Percentiles rank a stretch among this genome's conserved stretches.
Conservation (phyloP, 805 yeast species). For the Sugiyamaella smithiae region DNA sequence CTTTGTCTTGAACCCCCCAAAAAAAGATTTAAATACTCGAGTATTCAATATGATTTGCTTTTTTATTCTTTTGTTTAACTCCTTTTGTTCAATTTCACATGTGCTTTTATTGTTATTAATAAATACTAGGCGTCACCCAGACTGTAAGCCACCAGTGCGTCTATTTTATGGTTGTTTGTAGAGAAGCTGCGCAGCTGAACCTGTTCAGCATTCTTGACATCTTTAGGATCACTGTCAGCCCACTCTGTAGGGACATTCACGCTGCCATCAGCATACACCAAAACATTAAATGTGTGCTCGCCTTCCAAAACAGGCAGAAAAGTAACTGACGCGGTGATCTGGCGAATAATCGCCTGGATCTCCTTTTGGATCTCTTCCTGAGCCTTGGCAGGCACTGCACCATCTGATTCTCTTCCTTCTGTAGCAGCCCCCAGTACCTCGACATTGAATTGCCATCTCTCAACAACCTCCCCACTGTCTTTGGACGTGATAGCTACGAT, state of each 20-base stretch:
- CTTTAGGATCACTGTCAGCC: conserved; percentile 71
- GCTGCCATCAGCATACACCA: conserved; percentile 68
- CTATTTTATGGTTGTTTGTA: conserved; percentile 67
- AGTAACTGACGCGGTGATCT: conserved; percentile 82
- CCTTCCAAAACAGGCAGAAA: conserved; percentile 74
- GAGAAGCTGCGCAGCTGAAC: conserved; percentile 68
- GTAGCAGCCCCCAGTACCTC: conserved; percentile 35
- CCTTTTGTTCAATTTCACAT: too few relatives aligned
- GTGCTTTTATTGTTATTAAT: too few relatives aligned
- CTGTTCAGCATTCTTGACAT: conserved; percentile 56
- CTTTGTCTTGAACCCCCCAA: neutral
- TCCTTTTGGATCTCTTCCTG: conserved; percentile 60
- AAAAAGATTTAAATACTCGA: neutral
- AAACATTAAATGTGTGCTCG: conserved; percentile 73
- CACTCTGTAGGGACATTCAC: conserved; percentile 75
- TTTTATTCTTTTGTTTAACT: neutral
- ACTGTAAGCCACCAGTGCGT: conserved; percentile 65
- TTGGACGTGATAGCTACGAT: conserved; percentile 72
- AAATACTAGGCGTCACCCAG: conserved; percentile 25
- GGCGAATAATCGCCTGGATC: conserved; percentile 83
- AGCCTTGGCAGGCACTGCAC: conserved; percentile 28
- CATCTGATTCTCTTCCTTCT: neutral
- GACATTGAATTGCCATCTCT: conserved; percentile 82
- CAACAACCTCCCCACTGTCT: conserved; percentile 64
- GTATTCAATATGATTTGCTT: neutral